Percentiles rank a stretch among this genome's conserved stretches.
Conservation (phyloP, 2,329 filamentous ascomycete species). For the Botrytis tulipae region DNA sequence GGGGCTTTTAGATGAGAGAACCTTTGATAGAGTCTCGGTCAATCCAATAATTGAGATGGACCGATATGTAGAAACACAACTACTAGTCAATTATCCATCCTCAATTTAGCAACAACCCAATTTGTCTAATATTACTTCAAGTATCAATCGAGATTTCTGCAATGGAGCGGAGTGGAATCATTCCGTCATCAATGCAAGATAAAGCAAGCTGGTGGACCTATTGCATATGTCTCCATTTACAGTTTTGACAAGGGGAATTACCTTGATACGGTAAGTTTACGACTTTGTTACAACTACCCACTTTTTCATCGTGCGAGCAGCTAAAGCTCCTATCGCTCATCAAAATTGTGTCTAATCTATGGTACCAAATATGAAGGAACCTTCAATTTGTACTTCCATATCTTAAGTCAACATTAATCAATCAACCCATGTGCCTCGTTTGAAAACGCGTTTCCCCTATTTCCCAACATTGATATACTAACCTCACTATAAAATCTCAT, state of each 20-base stretch:
- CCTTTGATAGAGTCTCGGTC: neutral
- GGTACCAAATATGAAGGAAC: neutral
- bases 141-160: neutral
- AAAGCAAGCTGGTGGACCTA: neutral
- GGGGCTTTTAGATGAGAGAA: neutral
- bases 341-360: neutral
- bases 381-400: neutral
- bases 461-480: neutral
- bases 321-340: neutral
- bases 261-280: conserved; percentile 1
- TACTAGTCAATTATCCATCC: neutral
- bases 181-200: conserved; percentile 11
- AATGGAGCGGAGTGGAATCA: conserved; percentile 7
- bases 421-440: neutral
- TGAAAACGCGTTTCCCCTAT: neutral
- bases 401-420: neutral
- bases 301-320: conserved; percentile 9
- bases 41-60: neutral
- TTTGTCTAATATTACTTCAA: neutral
- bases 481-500: neutral
- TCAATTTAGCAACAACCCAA: neutral
- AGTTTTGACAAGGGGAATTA: neutral
- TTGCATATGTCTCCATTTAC: neutral
- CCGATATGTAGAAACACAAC: neutral
- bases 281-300: neutral